A percentile compares a stretch with the other conserved stretches of the same genome.
Evolutionary conservation across 768 basidiomycete species (phyloP).

Genomic region (Chalciporus chontae): DNA sequence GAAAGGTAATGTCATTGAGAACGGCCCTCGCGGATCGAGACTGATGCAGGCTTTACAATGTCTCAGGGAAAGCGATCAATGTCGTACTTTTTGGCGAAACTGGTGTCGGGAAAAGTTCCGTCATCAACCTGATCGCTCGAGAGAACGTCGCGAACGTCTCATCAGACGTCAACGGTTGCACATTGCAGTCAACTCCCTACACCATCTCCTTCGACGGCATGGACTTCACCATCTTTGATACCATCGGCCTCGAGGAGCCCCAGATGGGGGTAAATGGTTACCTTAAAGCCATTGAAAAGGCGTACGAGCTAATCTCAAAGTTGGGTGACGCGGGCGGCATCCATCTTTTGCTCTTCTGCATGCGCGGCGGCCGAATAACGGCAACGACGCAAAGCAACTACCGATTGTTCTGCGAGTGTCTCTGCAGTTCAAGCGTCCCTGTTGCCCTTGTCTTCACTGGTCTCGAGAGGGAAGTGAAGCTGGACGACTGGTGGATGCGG

Average conservation of each 20-base stretch:
- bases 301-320: conserved; percentile 30
- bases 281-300: conserved; percentile 26
- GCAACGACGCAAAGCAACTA: conserved; percentile 37
- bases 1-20: conserved; percentile 9
- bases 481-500: conserved; percentile 36
- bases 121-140: conserved; percentile 31
- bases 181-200: conserved; percentile 32
- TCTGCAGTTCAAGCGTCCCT: conserved; percentile 37
- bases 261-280: conserved; percentile 27
- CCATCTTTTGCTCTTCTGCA: conserved; percentile 40
- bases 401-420: conserved; percentile 36
- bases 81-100: conserved; percentile 42
- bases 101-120: conserved; percentile 33
- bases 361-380: conserved; percentile 38
- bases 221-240: conserved; percentile 30
- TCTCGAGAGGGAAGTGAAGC: conserved; percentile 32
- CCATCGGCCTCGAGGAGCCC: conserved; percentile 34
- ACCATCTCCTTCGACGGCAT: conserved; percentile 18
- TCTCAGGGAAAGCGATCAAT: conserved; percentile 21
- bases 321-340: conserved; percentile 34
- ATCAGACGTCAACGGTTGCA: conserved; percentile 31
- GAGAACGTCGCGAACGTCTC: conserved; percentile 22
- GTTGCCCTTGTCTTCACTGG: conserved; percentile 39
- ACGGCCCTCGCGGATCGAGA: not conserved
- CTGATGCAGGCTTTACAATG: conserved; percentile 6